Evolutionary conservation across 2,329 filamentous ascomycete genomes (phyloP).

Genomic region (Ophiostoma montium): DNA sequence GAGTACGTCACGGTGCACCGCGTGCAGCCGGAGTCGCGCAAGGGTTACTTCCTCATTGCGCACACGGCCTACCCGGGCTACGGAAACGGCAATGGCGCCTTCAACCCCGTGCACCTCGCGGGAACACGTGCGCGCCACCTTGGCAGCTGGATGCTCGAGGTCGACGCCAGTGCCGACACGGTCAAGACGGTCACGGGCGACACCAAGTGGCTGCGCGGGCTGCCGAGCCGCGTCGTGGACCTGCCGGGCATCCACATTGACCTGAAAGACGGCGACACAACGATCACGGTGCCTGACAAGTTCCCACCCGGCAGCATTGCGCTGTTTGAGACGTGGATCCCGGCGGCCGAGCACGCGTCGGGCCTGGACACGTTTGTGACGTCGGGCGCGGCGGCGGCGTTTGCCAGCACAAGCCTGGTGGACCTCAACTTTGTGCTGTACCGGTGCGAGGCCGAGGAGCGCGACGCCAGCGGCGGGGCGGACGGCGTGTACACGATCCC

Average conservation of each 20-base stretch:
- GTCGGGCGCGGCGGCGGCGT: slow-evolving; percentile 64
- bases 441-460: slow-evolving; percentile 77
- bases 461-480: slow-evolving; percentile 59
- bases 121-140: slow-evolving; percentile 77
- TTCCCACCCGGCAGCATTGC: slow-evolving; percentile 93
- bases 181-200: slow-evolving; percentile 53
- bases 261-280: slow-evolving; percentile 51
- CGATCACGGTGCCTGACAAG: slow-evolving; percentile 64
- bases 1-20: slow-evolving; percentile 95
- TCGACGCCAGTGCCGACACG: slow-evolving; percentile 61
- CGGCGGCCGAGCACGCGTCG: slow-evolving; percentile 66
- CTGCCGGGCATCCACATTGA: slow-evolving; percentile 62
- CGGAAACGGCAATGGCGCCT: slow-evolving; percentile 66
- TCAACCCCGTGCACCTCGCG: slow-evolving; percentile 64
- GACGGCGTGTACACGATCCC: slow-evolving; percentile 88
- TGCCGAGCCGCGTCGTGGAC: slow-evolving; percentile 70
- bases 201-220: slow-evolving; percentile 56
- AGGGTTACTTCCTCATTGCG: slow-evolving; percentile 89
- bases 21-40: slow-evolving; percentile 81
- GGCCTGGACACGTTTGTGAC: slow-evolving; percentile 80
- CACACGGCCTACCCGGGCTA: slow-evolving; percentile 93
- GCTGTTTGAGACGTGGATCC: slow-evolving; percentile 92
- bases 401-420: slow-evolving; percentile 57
- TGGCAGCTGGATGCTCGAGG: slow-evolving; percentile 84
- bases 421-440: slow-evolving; percentile 91